These are phyloP conservation scores for Moesziomyces antarcticus DNA, from an alignment of 1,284 basidiomycete genomes.

Conservation along the genomic window DNA sequence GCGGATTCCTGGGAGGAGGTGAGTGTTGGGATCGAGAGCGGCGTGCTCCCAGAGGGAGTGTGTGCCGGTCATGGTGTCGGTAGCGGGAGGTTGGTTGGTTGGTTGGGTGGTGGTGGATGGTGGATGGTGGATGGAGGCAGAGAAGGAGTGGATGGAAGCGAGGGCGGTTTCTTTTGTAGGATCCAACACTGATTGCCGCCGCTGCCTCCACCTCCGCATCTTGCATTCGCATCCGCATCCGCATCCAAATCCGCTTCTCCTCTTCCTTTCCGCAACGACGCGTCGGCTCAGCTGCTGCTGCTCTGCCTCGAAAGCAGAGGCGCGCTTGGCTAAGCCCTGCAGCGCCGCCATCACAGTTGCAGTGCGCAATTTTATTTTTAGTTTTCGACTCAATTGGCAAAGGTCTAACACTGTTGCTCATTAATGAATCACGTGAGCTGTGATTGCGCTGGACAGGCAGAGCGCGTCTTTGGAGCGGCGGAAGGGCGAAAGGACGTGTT, in stretches of 20 bases:
- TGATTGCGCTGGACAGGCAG: too few relatives aligned
- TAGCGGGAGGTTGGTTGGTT: constrained; percentile 8
- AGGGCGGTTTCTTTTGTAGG: neutral
- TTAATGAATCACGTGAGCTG: too few relatives aligned
- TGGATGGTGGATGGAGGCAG: constrained; percentile 1
- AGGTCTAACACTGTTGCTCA: too few relatives aligned
- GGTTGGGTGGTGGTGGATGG: neutral
- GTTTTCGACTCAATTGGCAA: too few relatives aligned
- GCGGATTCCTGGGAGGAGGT: constrained; percentile 43
- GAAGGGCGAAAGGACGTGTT: too few relatives aligned
- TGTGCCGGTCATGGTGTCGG: constrained; percentile 22
- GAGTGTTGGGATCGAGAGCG: constrained; percentile 40
- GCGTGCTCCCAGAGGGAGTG: constrained; percentile 42
- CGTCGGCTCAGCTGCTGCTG: neutral
- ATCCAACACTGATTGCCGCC: too few relatives aligned
- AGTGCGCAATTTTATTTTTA: too few relatives aligned
- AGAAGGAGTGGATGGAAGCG: constrained; percentile 6
- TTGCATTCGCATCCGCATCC: too few relatives aligned
- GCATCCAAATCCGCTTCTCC: too few relatives aligned
- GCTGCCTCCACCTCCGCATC: constrained; percentile 4
- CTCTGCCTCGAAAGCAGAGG: neutral
- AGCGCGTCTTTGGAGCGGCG: too few relatives aligned
- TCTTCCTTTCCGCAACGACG: neutral
- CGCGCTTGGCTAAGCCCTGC: constrained; percentile 10
- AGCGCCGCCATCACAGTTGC: too few relatives aligned